phyloP scores from a whole-genome alignment of 176 grass and related monocot genomes.

The Aegilops bicornis region DNA sequence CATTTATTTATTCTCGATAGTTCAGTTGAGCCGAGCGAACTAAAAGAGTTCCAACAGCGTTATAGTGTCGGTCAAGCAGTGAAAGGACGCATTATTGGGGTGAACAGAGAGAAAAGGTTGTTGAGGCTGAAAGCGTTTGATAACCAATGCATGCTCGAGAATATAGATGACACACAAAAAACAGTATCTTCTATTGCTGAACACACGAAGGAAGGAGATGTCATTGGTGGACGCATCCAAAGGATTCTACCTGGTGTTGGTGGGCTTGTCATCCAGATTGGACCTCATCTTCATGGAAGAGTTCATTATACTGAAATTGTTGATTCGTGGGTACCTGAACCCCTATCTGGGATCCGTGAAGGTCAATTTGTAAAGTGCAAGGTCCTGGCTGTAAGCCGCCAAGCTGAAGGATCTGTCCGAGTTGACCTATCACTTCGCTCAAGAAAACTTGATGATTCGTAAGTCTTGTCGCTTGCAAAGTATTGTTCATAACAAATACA shows the following conservation, averaged over 20 bases:
- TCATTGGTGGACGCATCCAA: slow-evolving; percentile 79
- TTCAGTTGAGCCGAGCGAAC: slow-evolving; percentile 66
- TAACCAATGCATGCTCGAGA: slow-evolving; percentile 13
- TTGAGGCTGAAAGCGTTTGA: slow-evolving; percentile 60
- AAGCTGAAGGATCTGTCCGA: slow-evolving; percentile 67
- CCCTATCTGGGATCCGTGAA: slow-evolving; percentile 65
- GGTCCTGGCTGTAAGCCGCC: slow-evolving; percentile 63
- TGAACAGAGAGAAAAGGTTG: slow-evolving; percentile 76
- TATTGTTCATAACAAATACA: slow-evolving; percentile 2
- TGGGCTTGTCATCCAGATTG: slow-evolving; percentile 82
- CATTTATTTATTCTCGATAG: slow-evolving; percentile 92
- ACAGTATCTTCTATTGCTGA: slow-evolving; percentile 28
- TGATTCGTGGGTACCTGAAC: slow-evolving; percentile 72
- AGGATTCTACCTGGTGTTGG: slow-evolving; percentile 88
- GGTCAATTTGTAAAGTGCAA: slow-evolving; percentile 96
- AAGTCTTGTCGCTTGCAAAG: slow-evolving; percentile 39
- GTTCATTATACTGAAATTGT: slow-evolving; percentile 95
- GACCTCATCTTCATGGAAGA: slow-evolving; percentile 90
- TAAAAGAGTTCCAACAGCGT: slow-evolving; percentile 70
- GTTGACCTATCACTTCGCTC: slow-evolving; percentile 83
- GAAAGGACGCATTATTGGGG: slow-evolving; percentile 53
- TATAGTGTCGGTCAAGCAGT: slow-evolving; percentile 71
- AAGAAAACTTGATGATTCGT: slow-evolving; percentile 38
- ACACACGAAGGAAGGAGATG: slow-evolving; percentile 72
- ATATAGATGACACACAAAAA: slow-evolving; percentile 30